These are phyloP conservation scores for Scolecobasidium constrictum DNA, from an alignment of 2,329 filamentous ascomycete genomes.

Conservation along the genomic window DNA sequence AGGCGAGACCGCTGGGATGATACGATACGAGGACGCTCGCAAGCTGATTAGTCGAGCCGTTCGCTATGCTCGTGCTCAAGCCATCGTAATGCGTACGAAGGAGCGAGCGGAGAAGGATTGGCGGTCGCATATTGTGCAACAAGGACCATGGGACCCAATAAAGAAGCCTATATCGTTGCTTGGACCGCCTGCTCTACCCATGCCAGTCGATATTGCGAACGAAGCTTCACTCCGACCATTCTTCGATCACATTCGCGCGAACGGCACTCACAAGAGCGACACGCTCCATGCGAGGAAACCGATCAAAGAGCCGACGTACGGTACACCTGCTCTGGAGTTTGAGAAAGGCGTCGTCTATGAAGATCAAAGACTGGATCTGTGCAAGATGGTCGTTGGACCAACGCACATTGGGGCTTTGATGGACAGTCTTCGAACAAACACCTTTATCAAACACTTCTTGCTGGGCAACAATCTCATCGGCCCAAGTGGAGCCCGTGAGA, in stretches of 20 bases:
- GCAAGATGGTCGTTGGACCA: slow-evolving; percentile 45
- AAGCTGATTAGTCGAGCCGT: slow-evolving; percentile 5
- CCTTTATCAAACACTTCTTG: slow-evolving; percentile 40
- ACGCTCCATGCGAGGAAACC: slow-evolving; percentile 14
- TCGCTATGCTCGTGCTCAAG: slow-evolving; percentile 14
- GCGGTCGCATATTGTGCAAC: slow-evolving; percentile 17
- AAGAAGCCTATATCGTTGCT: slow-evolving; percentile 20
- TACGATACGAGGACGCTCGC: slow-evolving; percentile 20
- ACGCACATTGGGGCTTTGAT: slow-evolving; percentile 40
- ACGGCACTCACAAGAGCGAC: slow-evolving; percentile 12
- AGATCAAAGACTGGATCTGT: slow-evolving; percentile 43
- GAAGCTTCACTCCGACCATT: slow-evolving; percentile 23
- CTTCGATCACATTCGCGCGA: slow-evolving; percentile 23
- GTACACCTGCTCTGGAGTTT: slow-evolving; percentile 24
- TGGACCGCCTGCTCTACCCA: slow-evolving; percentile 23
- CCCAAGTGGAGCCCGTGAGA: slow-evolving; percentile 34
- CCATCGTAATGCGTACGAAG: not conserved
- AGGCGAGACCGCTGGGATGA: too few species aligned
- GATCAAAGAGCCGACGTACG: slow-evolving; percentile 22
- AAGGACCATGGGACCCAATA: slow-evolving; percentile 24
- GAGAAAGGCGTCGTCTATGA: slow-evolving; percentile 36
- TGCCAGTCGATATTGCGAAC: slow-evolving; percentile 25
- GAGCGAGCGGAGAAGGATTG: not conserved
- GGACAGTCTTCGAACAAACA: slow-evolving; percentile 36
- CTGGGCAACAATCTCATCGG: slow-evolving; percentile 46